Base-by-base conservation (phyloP, 129 eudicot genomes). In the Escallonia herrerae region DNA sequence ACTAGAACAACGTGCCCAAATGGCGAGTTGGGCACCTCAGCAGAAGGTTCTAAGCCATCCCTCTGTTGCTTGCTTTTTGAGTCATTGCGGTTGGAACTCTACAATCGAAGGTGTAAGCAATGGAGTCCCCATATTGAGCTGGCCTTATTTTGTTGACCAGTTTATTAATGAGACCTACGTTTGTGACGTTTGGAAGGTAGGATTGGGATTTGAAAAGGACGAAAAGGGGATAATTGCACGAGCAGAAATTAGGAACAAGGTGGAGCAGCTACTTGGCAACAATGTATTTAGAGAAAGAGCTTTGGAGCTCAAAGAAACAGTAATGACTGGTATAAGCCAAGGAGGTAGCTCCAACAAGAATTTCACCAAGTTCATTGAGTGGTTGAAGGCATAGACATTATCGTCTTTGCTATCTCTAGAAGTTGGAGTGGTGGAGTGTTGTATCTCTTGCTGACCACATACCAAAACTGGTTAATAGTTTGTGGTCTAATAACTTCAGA, bases 61-160 rank as follows among this genome's bases (percentile, higher is more conserved):
- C 38, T 70, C 67, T 2, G 22, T 71, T 2, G 76, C 69, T 49
- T 71, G 68, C 33, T 40, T 71, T 13, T 4, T 71, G 53, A 60
- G 68, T 8, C 74, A 70, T 13, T 60, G 74, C 60, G 74, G 74
- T 22, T 70, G 74, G 74, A 70, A 69, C 65, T 70, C 75, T 14
- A 40, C 52, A 6, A 5, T 70, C 0, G 75, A 70, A 70, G 75
- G 75, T 7, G 14, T 70, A 42, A 60, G 60, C 50, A 59, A 60
- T 13, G 75, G 67, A 48, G 56, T 70, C 7, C 76, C 76, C 15
- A 51, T 71, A 43, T 41, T 71, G 10, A 62, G 76, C 49, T 71
- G 69, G 76, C 68, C 76, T 7, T 71, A 42, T 43, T 71, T 62
- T 51, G 69, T 53, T 38, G 76, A 71, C n/a, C 76, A 71, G 15